Conservation (phyloP, 352 stramenopile species). For the Phytophthora lateralis region DNA sequence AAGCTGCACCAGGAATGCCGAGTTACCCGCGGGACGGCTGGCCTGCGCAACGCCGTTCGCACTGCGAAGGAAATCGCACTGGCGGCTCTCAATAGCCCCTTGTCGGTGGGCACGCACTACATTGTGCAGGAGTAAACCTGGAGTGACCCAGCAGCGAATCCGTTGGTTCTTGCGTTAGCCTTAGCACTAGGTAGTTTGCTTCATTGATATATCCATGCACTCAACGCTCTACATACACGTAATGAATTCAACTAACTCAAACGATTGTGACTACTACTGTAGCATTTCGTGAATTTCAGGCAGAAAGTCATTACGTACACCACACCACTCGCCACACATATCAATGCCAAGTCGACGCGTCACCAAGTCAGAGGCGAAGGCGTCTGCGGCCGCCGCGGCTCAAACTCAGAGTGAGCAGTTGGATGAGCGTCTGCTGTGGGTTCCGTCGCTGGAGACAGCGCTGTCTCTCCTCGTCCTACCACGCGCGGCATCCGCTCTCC, state of each 20-base stretch:
- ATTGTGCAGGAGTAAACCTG: slow-evolving; percentile 56
- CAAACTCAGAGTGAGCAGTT: slow-evolving; percentile 22
- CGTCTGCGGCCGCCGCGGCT: slow-evolving; percentile 4
- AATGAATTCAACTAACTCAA: too few relatives aligned
- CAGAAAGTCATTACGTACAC: too few relatives aligned
- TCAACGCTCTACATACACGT: too few relatives aligned
- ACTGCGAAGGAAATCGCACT: slow-evolving; percentile 88
- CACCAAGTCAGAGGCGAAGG: slow-evolving; percentile 26
- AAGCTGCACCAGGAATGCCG: slow-evolving; percentile 73
- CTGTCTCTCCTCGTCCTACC: slow-evolving; percentile 72
- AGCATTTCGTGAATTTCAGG: too few relatives aligned
- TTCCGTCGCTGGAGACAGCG: slow-evolving; percentile 60
- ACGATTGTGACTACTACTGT: too few relatives aligned
- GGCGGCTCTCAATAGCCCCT: slow-evolving; percentile 75
- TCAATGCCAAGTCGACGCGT: slow-evolving; percentile 26
- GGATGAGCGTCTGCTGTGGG: slow-evolving; percentile 57
- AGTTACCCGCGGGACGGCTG: slow-evolving; percentile 77
- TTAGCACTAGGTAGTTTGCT: not conserved
- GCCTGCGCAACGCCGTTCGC: slow-evolving; percentile 89
- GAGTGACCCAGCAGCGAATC: not conserved
- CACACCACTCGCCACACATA: too few relatives aligned
- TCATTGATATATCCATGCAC: too few relatives aligned
- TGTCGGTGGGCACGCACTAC: slow-evolving; percentile 92
- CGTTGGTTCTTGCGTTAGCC: too few relatives aligned
- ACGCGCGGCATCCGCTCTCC: slow-evolving; percentile 57